A percentile compares a stretch with the other conserved stretches of the same genome.
Evolutionary conservation across 345 rosid genomes (phyloP).

Genomic region (Gossypium stocksii): DNA sequence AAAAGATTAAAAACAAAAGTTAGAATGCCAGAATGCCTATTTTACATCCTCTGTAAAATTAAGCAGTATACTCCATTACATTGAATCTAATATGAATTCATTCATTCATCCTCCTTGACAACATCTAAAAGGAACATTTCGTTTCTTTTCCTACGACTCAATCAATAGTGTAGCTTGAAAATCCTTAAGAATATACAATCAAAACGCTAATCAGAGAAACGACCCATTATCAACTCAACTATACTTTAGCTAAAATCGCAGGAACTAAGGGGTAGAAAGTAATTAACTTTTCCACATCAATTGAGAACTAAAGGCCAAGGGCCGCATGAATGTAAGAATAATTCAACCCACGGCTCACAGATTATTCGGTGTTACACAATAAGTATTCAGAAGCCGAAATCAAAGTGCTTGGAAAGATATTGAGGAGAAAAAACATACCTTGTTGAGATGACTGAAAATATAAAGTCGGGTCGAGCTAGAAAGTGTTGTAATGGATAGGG

Average conservation of each 20-base stretch:
- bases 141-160: not conserved
- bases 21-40: not conserved
- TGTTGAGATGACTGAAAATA: not conserved
- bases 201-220: not conserved
- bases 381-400: not conserved
- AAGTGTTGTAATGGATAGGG: slow-evolving; percentile 1
- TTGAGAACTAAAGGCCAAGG: not conserved
- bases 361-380: not conserved
- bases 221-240: not conserved
- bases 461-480: not conserved
- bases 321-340: not conserved
- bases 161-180: not conserved
- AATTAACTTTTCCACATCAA: not conserved
- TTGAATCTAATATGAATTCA: not conserved
- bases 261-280: not conserved
- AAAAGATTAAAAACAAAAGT: not conserved
- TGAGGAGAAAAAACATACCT: not conserved
- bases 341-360: not conserved
- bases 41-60: not conserved
- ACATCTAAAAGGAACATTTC: not conserved
- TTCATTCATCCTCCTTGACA: slow-evolving; percentile 5
- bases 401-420: not conserved
- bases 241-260: not conserved
- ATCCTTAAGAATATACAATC: not conserved
- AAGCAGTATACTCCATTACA: not conserved